These are phyloP conservation scores for Cynanchum wilfordii DNA, from an alignment of 257 asterid species.

Conservation along the genomic window DNA sequence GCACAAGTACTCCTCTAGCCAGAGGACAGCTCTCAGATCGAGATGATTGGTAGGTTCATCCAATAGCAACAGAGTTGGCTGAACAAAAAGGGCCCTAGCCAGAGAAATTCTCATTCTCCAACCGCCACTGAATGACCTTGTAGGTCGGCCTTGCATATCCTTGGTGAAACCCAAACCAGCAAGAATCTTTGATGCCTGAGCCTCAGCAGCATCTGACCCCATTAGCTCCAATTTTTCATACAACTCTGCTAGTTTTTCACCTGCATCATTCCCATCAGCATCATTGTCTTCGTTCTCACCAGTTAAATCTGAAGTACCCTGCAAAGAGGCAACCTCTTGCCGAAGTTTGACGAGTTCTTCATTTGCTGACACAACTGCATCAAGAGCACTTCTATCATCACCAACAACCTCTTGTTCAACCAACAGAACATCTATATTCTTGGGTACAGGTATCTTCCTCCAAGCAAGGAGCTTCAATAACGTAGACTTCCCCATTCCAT, in stretches of 20 bases:
- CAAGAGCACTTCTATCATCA: constrained; percentile 49
- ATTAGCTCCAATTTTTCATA: constrained; percentile 30
- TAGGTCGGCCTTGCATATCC: constrained; percentile 30
- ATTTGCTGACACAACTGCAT: constrained; percentile 50
- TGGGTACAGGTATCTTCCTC: constrained; percentile 61
- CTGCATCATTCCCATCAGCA: constrained; percentile 1
- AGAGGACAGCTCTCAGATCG: constrained; percentile 33
- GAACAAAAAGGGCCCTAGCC: constrained; percentile 36
- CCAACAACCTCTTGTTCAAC: constrained; percentile 64
- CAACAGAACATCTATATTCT: constrained; percentile 57
- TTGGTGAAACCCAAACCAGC: constrained; percentile 36
- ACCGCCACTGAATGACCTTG: constrained; percentile 35
- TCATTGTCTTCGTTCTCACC: constrained; percentile 8
- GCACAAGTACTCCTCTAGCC: constrained; percentile 36
- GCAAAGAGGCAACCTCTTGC: constrained; percentile 27
- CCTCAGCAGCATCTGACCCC: constrained; percentile 36
- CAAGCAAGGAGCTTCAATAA: constrained; percentile 59
- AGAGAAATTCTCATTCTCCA: constrained; percentile 36
- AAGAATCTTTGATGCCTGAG: constrained; percentile 35
- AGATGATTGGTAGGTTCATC: constrained; percentile 40
- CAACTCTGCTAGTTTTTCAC: constrained; percentile 27
- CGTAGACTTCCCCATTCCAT: constrained; percentile 29
- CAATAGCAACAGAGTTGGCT: constrained; percentile 31
- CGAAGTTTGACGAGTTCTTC: constrained; percentile 27
- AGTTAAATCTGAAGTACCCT: constrained; percentile 9